A percentile compares a stretch with the other conserved stretches of the same genome.
phyloP scores from a whole-genome alignment of 1,284 basidiomycete genomes.

The Puccinia novopanici region DNA sequence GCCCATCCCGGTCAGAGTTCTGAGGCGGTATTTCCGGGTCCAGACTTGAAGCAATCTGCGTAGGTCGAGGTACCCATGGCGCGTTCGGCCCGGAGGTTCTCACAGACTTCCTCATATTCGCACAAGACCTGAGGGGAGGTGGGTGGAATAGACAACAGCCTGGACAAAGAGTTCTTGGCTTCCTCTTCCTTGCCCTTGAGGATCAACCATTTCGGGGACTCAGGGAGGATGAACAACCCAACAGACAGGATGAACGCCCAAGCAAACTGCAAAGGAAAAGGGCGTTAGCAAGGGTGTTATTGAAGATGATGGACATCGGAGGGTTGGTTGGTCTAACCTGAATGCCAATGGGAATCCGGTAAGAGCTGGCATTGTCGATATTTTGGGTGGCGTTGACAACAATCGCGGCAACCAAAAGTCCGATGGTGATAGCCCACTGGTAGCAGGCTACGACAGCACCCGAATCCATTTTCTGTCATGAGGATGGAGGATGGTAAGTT shows the following conservation, averaged over 20 bases:
- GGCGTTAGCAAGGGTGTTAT: not conserved
- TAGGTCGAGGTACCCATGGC: constrained; percentile 58
- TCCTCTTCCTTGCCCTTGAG: constrained; percentile 38
- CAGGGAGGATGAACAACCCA: constrained; percentile 47
- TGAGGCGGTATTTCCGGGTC: constrained; percentile 66
- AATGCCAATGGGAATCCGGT: constrained; percentile 57
- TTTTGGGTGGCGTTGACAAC: constrained; percentile 55
- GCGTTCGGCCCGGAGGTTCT: constrained; percentile 57
- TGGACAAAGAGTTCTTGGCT: constrained; percentile 35
- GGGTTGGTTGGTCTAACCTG: constrained; percentile 51
- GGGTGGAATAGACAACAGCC: constrained; percentile 35
- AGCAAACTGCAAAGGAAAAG: constrained; percentile 20
- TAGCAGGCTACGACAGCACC: constrained; percentile 58
- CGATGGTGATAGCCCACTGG: constrained; percentile 59
- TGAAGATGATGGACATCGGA: not conserved
- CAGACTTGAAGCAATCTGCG: constrained; percentile 59
- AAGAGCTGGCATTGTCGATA: constrained; percentile 52
- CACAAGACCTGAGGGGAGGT: constrained; percentile 55
- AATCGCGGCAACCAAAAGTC: constrained; percentile 50
- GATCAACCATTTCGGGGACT: constrained; percentile 47
- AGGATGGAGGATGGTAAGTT: not conserved
- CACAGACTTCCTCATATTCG: constrained; percentile 54
- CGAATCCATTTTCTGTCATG: constrained; percentile 56
- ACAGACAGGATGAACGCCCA: constrained; percentile 43
- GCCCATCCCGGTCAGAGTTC: constrained; percentile 70